phyloP scores from a whole-genome alignment of 2,329 filamentous ascomycete genomes.

The Epichloe bromicola region DNA sequence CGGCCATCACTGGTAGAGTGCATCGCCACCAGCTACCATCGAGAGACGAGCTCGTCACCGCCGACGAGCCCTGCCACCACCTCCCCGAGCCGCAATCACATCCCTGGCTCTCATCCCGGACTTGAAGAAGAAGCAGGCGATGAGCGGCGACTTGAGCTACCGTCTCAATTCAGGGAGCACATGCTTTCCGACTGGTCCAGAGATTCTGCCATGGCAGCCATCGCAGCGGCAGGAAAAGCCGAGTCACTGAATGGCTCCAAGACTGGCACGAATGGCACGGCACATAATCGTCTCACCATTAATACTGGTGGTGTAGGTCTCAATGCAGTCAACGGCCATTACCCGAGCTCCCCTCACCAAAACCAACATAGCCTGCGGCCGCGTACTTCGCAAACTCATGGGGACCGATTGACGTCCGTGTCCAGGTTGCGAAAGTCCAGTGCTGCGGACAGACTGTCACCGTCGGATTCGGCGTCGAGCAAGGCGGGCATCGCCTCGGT shows the following conservation, averaged over 20 bases:
- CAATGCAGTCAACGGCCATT: constrained; percentile 26
- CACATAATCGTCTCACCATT: constrained; percentile 44
- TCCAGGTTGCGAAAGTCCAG: constrained; percentile 40
- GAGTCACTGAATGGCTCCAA: constrained; percentile 66
- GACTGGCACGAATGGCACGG: constrained; percentile 43
- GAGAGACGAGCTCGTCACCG: constrained; percentile 46
- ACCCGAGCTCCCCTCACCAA: constrained; percentile 32
- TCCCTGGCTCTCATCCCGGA: constrained; percentile 37
- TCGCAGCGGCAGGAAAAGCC: constrained; percentile 57
- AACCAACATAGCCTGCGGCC: constrained; percentile 39
- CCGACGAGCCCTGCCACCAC: constrained; percentile 52
- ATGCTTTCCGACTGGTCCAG: constrained; percentile 72
- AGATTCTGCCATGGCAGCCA: constrained; percentile 55
- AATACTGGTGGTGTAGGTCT: constrained; percentile 26
- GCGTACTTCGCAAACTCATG: constrained; percentile 28
- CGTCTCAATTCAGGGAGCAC: constrained; percentile 54
- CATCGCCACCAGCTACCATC: constrained; percentile 63
- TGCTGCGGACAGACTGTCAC: constrained; percentile 37
- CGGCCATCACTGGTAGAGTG: constrained; percentile 58
- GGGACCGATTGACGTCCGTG: constrained; percentile 20
- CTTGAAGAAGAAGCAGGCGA: constrained; percentile 19
- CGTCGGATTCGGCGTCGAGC: constrained; percentile 28
- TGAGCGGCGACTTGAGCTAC: constrained; percentile 42
- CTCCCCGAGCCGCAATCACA: constrained; percentile 54
- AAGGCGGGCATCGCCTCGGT: constrained; percentile 44